Conservation (phyloP, 2,329 filamentous ascomycete genomes). For the Cladobotryum mycophilum region DNA sequence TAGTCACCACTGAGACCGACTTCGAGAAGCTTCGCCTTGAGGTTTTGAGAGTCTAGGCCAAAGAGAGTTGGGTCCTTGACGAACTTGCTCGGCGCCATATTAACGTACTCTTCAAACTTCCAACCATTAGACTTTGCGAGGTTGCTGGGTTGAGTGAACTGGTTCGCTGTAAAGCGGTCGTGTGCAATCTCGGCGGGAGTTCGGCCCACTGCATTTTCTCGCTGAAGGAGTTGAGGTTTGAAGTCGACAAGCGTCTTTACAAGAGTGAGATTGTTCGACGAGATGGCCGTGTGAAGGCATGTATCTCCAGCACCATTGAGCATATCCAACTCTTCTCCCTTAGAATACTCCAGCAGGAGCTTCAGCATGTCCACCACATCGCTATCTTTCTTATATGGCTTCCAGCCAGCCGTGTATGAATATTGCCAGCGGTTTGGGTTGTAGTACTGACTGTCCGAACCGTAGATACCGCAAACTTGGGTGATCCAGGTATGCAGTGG, state of each 20-base stretch:
- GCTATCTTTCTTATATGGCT: constrained; percentile 20
- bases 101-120: constrained; percentile 12
- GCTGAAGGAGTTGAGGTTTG: constrained; percentile 54
- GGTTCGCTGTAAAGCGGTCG: constrained; percentile 42
- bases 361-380: constrained; percentile 38
- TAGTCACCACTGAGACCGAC: constrained; percentile 26
- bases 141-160: constrained; percentile 22
- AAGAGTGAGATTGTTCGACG: constrained; percentile 29
- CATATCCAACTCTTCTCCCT: constrained; percentile 49
- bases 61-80: constrained; percentile 2
- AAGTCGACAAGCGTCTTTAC: constrained; percentile 44
- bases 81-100: constrained; percentile 8
- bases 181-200: constrained; percentile 65
- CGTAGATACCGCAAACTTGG: constrained; percentile 17
- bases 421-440: constrained; percentile 9
- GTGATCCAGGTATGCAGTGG: constrained; percentile 58
- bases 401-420: background rate
- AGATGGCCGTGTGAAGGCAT: constrained; percentile 52
- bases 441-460: constrained; percentile 9
- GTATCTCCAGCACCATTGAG: constrained; percentile 62
- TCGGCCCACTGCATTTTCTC: constrained; percentile 70
- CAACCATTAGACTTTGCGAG: background rate
- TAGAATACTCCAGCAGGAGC: constrained; percentile 48
- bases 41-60: constrained; percentile 15
- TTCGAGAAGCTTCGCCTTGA: constrained; percentile 15